Evolutionary conservation across 768 basidiomycete genomes (phyloP).

Genomic region (Tulasnella sp.): DNA sequence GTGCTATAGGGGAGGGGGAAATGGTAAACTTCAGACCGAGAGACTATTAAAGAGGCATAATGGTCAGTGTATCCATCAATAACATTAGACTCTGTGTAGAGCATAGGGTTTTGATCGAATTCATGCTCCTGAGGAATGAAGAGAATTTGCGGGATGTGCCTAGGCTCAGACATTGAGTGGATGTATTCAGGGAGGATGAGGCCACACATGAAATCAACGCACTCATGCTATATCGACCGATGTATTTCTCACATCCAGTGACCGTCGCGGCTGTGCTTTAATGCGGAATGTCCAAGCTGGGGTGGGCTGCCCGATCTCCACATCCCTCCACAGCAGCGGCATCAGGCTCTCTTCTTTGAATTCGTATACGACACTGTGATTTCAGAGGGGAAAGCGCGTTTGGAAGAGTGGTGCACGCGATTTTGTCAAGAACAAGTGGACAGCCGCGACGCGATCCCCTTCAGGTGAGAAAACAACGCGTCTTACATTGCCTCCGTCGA

Average conservation of each 20-base stretch:
- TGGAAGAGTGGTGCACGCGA: constrained; percentile 1
- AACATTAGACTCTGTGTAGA: constrained; percentile 78
- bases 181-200: constrained; percentile 11
- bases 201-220: not conserved
- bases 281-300: constrained; percentile 82
- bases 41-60: not conserved
- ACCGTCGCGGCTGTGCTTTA: constrained; percentile 75
- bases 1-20: constrained; percentile 30
- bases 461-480: no score
- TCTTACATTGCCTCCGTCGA: no score
- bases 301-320: constrained; percentile 79
- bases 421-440: constrained; percentile 7
- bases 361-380: no score
- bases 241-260: constrained; percentile 51
- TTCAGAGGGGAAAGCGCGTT: no score
- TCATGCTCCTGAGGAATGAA: constrained; percentile 74
- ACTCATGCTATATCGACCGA: constrained; percentile 19
- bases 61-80: constrained; percentile 53
- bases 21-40: constrained; percentile 31
- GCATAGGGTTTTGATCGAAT: constrained; percentile 67
- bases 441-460: no score
- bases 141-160: constrained; percentile 66
- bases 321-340: constrained; percentile 33
- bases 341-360: constrained; percentile 9
- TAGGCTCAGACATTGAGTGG: constrained; percentile 44